Conservation (phyloP, 2,329 filamentous ascomycete species). For the Cladophialophora bantiana region DNA sequence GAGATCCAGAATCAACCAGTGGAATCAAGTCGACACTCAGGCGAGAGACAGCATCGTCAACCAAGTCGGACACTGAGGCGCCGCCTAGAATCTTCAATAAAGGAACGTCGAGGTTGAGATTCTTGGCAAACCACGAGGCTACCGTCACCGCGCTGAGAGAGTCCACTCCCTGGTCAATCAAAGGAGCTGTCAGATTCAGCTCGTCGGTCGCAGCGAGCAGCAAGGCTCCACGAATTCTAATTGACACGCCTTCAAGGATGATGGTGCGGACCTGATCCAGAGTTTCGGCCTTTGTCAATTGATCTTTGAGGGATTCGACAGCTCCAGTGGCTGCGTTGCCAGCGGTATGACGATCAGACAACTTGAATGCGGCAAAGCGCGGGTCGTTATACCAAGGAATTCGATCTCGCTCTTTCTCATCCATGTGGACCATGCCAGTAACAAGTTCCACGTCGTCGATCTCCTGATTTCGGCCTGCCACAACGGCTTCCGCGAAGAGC, state of each 20-base stretch:
- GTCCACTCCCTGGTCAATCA: constrained; percentile 47
- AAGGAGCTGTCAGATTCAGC: constrained; percentile 12
- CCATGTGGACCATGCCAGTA: constrained; percentile 19
- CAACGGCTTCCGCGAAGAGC: constrained; percentile 19
- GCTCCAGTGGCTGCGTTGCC: constrained; percentile 19
- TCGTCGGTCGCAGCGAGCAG: constrained; percentile 9
- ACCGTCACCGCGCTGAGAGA: constrained; percentile 51
- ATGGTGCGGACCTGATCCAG: constrained; percentile 12
- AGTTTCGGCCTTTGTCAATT: constrained; percentile 19
- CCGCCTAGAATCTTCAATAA: constrained; percentile 56
- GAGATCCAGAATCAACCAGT: constrained; percentile 22
- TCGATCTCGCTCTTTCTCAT: constrained; percentile 18
- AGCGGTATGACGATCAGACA: constrained; percentile 19
- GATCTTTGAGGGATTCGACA: constrained; percentile 23
- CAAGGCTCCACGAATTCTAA: constrained; percentile 20
- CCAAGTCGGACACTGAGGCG: constrained; percentile 17
- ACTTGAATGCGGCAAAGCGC: constrained; percentile 21
- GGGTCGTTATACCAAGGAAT: constrained; percentile 25
- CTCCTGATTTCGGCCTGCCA: constrained; percentile 15
- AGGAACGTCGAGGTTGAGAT: constrained; percentile 54
- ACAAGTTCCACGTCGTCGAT: constrained; percentile 15
- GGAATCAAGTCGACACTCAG: constrained; percentile 19
- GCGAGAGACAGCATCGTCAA: constrained; percentile 16
- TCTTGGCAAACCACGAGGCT: constrained; percentile 59
- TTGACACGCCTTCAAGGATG: constrained; percentile 19